phyloP scores from a whole-genome alignment of 192 early-diverging fungal species.

The Cladochytrium replicatum region DNA sequence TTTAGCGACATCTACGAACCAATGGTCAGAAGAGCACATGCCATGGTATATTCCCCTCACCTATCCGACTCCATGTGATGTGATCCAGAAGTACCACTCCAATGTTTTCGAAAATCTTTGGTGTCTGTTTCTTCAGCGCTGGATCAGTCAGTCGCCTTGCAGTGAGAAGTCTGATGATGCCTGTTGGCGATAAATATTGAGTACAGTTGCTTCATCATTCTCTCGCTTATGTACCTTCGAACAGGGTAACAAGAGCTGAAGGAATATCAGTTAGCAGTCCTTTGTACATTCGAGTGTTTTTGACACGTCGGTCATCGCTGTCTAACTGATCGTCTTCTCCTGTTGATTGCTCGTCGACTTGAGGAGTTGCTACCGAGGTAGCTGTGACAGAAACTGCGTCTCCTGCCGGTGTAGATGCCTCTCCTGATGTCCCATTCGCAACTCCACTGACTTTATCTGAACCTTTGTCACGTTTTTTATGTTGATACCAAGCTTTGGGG shows the following conservation, averaged over 20 bases:
- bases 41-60: too few relatives aligned
- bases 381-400: too few relatives aligned
- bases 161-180: constrained; percentile 52
- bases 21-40: too few relatives aligned
- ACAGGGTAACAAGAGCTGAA: constrained; percentile 48
- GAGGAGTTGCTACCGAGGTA: too few relatives aligned
- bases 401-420: too few relatives aligned
- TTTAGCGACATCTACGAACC: too few relatives aligned
- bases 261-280: constrained; percentile 58
- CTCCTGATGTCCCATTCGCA: too few relatives aligned
- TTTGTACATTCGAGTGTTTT: constrained; percentile 56
- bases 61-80: constrained; percentile 34
- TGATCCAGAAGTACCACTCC: constrained; percentile 41
- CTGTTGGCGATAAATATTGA: too few relatives aligned
- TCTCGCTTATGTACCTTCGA: constrained; percentile 66
- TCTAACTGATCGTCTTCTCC: constrained; percentile 12
- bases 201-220: neutral
- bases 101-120: constrained; percentile 50
- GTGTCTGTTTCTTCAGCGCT: constrained; percentile 35
- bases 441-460: too few relatives aligned
- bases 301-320: constrained; percentile 49
- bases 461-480: constrained; percentile 3
- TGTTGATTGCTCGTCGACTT: too few relatives aligned
- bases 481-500: constrained; percentile 59
- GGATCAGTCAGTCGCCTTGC: constrained; percentile 42